phyloP scores from a whole-genome alignment of 495 filamentous ascomycete genomes.

The Penicillium parvum region DNA sequence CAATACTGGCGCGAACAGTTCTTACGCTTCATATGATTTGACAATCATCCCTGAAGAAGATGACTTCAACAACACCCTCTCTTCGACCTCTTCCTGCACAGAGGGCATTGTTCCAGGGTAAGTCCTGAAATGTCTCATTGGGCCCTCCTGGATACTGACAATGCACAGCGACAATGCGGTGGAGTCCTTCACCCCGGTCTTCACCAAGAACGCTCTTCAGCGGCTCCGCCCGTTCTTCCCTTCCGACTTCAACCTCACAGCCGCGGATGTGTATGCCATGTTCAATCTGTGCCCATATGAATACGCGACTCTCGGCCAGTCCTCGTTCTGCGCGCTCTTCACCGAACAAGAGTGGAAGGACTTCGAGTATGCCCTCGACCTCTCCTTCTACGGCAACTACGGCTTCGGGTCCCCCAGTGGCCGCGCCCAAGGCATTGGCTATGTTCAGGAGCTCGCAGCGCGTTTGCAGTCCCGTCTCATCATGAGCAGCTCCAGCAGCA shows the following conservation, averaged over 20 bases:
- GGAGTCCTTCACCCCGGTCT: slow-evolving; percentile 13
- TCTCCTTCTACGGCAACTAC: slow-evolving; percentile 54
- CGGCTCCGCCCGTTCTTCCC: slow-evolving; percentile 24
- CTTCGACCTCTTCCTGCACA: slow-evolving; percentile 36
- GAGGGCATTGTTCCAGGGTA: slow-evolving; percentile 6
- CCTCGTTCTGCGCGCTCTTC: slow-evolving; percentile 50
- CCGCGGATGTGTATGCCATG: slow-evolving; percentile 49
- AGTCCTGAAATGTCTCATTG: background rate
- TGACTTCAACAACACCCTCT: slow-evolving; percentile 48
- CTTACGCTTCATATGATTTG: slow-evolving; percentile 36
- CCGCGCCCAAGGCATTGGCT: slow-evolving; percentile 60
- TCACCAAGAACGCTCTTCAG: slow-evolving; percentile 13
- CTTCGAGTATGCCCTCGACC: slow-evolving; percentile 53
- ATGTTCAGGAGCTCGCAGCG: slow-evolving; percentile 57
- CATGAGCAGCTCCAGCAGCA: slow-evolving; percentile 50
- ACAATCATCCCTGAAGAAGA: slow-evolving; percentile 45
- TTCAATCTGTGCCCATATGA: slow-evolving; percentile 43
- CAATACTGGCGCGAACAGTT: slow-evolving; percentile 32
- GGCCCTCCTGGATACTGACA: background rate
- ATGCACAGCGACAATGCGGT: slow-evolving; percentile 11
- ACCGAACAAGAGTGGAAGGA: slow-evolving; percentile 54
- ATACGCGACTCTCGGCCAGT: slow-evolving; percentile 24
- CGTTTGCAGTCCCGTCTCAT: slow-evolving; percentile 52
- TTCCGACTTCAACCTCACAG: slow-evolving; percentile 43
- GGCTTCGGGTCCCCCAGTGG: slow-evolving; percentile 56